Conservation (phyloP, 441 rosid species). For the Bruguiera hainesii region DNA sequence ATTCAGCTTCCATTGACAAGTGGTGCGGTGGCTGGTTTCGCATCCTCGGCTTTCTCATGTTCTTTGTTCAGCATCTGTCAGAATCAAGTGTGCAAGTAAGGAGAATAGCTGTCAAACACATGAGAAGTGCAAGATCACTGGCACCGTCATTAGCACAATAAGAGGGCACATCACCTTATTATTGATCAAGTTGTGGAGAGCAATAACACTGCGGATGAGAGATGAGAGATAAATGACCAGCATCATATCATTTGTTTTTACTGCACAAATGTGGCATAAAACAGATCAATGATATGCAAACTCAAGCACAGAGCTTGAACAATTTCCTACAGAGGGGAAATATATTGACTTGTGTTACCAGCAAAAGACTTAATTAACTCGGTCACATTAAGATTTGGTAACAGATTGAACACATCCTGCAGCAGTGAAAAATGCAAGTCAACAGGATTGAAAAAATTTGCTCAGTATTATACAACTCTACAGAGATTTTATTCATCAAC, state of each 20-base stretch:
- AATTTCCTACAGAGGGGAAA: not conserved
- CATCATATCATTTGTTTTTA: constrained; percentile 69
- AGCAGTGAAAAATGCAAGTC: not conserved
- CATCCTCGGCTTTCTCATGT: constrained; percentile 67
- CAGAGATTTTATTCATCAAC: no score
- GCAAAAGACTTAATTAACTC: constrained; percentile 73
- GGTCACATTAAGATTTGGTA: constrained; percentile 63
- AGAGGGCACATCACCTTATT: constrained; percentile 35
- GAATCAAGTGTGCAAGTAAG: not conserved
- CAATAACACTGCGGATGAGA: constrained; percentile 54
- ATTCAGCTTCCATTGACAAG: constrained; percentile 38
- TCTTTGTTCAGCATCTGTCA: constrained; percentile 70
- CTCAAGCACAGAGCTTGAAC: constrained; percentile 14
- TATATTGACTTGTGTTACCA: constrained; percentile 29
- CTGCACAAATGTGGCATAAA: constrained; percentile 25
- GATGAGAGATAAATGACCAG: constrained; percentile 55
- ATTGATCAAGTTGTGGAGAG: constrained; percentile 56
- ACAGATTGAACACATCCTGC: constrained; percentile 69
- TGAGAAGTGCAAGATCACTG: not conserved
- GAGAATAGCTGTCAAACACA: no score
- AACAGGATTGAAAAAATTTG: not conserved
- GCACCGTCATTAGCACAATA: not conserved
- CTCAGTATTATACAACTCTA: not conserved
- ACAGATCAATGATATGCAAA: constrained; percentile 39
- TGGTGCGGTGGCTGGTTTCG: constrained; percentile 44